Conservation (phyloP, 2,329 filamentous ascomycete genomes). For the Cadophora luteo-olivacea region DNA sequence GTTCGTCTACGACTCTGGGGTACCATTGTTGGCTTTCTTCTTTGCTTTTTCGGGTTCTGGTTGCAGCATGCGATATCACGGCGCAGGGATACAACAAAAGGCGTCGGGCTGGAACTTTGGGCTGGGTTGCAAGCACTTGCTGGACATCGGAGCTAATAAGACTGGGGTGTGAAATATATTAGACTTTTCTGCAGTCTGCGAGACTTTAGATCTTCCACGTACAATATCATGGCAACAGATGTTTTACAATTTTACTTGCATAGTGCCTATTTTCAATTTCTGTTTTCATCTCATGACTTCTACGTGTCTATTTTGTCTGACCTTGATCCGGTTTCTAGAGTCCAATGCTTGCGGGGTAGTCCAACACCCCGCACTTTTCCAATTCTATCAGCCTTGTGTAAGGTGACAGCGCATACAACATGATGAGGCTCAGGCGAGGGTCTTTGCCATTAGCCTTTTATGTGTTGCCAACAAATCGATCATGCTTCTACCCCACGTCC, state of each 20-base stretch:
- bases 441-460: not conserved
- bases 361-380: conserved; percentile 9
- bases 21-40: conserved; percentile 9
- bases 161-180: not conserved
- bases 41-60: conserved; percentile 8
- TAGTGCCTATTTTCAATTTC: not conserved
- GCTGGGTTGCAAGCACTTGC: conserved; percentile 17
- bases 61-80: conserved; percentile 16
- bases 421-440: conserved; percentile 17
- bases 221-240: conserved; percentile 16
- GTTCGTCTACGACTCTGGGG: not conserved
- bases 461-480: conserved; percentile 15
- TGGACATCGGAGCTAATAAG: conserved; percentile 3
- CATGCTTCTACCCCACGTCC: not conserved
- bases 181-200: not conserved
- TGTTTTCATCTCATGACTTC: conserved; percentile 3
- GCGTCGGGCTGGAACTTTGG: conserved; percentile 1
- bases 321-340: not conserved
- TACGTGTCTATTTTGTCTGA: conserved; percentile 4
- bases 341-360: conserved; percentile 11
- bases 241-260: conserved; percentile 1
- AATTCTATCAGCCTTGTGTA: conserved; percentile 7
- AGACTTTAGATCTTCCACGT: conserved; percentile 19
- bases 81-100: conserved; percentile 22
- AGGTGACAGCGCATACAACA: conserved; percentile 22